These are phyloP conservation scores for Fusarium siculi DNA, from an alignment of 2,329 filamentous ascomycete genomes.

Conservation along the genomic window DNA sequence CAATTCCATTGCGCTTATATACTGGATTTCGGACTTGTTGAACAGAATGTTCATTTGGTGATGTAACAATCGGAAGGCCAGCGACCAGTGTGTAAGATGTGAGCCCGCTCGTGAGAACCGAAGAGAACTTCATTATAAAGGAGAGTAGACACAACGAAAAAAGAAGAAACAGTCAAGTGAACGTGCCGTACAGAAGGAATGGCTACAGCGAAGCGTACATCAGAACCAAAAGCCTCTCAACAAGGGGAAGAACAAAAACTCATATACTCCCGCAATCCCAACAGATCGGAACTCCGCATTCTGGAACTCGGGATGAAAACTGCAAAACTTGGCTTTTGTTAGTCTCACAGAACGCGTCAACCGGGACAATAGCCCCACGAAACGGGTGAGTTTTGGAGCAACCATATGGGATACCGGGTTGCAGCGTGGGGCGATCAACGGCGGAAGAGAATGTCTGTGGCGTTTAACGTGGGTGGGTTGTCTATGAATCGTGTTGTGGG, in stretches of 20 bases:
- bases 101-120: constrained; percentile 25
- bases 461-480: constrained; percentile 11
- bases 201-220: neutral
- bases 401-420: constrained; percentile 7
- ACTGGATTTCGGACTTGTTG: constrained; percentile 52
- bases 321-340: neutral
- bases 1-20: constrained; percentile 49
- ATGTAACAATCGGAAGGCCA: constrained; percentile 7
- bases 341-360: constrained; percentile 17
- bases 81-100: constrained; percentile 13
- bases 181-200: neutral
- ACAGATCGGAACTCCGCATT: neutral
- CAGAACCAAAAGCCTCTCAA: no score
- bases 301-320: neutral
- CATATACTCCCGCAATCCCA: constrained; percentile 16
- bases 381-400: neutral
- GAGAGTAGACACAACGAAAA: constrained; percentile 3
- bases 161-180: neutral
- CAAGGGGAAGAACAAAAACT: neutral
- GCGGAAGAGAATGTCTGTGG: constrained; percentile 9
- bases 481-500: constrained; percentile 29
- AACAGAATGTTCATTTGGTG: constrained; percentile 37
- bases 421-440: constrained; percentile 18
- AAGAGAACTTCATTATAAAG: constrained; percentile 30
- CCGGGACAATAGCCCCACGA: neutral